These are phyloP conservation scores for Ceratocystis ficicola DNA, from an alignment of 2,329 filamentous ascomycete genomes.

Conservation along the genomic window DNA sequence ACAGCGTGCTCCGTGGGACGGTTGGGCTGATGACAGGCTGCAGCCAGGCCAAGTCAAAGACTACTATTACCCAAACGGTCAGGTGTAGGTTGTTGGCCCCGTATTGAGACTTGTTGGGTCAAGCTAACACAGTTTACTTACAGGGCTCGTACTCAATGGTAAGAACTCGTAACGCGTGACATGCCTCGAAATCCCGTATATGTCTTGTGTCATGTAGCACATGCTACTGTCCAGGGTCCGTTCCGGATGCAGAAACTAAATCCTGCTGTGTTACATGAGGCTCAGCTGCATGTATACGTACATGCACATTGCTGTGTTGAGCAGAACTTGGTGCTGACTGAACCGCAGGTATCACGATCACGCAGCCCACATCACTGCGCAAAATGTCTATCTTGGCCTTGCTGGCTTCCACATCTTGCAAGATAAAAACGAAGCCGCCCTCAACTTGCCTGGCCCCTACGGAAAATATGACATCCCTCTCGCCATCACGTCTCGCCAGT, in stretches of 20 bases:
- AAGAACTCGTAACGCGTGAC: neutral
- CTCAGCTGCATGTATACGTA: neutral
- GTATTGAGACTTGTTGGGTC: too few species aligned
- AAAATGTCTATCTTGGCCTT: constrained; percentile 46
- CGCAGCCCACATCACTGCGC: constrained; percentile 35
- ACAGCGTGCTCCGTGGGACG: constrained; percentile 32
- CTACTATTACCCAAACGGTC: constrained; percentile 49
- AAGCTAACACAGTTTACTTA: neutral
- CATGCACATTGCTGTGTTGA: neutral
- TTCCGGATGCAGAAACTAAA: neutral
- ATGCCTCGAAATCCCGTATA: neutral
- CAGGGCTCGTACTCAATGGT: constrained; percentile 41
- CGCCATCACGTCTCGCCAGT: constrained; percentile 39
- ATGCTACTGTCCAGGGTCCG: neutral
- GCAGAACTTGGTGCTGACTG: neutral
- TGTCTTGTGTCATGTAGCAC: neutral
- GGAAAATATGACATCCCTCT: constrained; percentile 44
- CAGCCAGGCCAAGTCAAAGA: constrained; percentile 45
- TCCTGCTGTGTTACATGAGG: neutral
- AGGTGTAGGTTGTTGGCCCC: constrained; percentile 26
- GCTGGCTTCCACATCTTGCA: constrained; percentile 44
- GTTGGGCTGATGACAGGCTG: constrained; percentile 44
- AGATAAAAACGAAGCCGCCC: constrained; percentile 37
- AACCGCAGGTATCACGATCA: constrained; percentile 37
- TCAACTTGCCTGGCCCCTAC: constrained; percentile 38